These are phyloP conservation scores for Linaria vulgaris DNA, from an alignment of 257 asterid species.

Conservation along the genomic window DNA sequence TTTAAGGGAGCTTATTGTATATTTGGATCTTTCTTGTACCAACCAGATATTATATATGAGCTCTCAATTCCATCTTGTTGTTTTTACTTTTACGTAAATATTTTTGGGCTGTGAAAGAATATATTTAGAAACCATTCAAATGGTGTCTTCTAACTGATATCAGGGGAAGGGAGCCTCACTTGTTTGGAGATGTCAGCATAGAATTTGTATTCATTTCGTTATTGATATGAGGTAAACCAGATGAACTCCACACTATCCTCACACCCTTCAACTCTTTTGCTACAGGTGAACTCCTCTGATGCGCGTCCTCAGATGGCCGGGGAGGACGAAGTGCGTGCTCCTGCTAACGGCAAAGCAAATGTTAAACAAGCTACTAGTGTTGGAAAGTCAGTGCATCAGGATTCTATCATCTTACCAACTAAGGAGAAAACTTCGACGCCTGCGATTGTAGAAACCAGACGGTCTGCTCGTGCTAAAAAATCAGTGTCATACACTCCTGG, in stretches of 20 bases:
- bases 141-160: no score
- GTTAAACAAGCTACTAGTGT: not conserved
- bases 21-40: no score
- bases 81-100: not conserved
- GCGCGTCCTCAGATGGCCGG: not conserved
- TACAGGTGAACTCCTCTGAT: slow-evolving; percentile 22
- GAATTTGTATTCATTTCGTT: no score
- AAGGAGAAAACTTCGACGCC: not conserved
- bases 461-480: not conserved
- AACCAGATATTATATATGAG: not conserved
- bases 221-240: no score
- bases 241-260: not conserved
- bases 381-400: not conserved
- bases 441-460: not conserved
- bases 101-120: no score
- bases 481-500: not conserved
- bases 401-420: not conserved
- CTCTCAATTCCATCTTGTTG: not conserved
- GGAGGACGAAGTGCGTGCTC: slow-evolving; percentile 3
- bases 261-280: not conserved
- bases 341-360: not conserved
- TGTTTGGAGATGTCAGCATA: no score
- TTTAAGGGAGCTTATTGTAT: no score
- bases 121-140: no score
- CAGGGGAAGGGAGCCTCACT: no score